A percentile compares a stretch with the other conserved stretches of the same genome.
phyloP scores from a whole-genome alignment of 768 basidiomycete species.

The Phaffia tasmanica region DNA sequence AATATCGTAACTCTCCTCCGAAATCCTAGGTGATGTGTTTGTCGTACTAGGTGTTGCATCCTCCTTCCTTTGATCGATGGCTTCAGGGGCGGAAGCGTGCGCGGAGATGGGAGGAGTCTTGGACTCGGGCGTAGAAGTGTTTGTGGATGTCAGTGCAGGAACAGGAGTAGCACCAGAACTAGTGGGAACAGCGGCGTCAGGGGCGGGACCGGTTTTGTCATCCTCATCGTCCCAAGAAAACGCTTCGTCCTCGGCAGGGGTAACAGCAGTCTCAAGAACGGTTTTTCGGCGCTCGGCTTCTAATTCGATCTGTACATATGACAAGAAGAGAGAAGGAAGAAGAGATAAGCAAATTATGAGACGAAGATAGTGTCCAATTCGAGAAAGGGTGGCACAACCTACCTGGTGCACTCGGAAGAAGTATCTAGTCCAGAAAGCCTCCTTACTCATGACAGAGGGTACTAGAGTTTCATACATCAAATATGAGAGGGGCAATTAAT shows the following conservation, averaged over 20 bases:
- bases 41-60: constrained; percentile 28
- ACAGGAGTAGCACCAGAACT: neutral
- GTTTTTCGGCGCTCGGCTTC: constrained; percentile 21
- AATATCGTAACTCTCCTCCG: constrained; percentile 30
- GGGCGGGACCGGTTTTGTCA: constrained; percentile 43
- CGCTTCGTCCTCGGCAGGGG: constrained; percentile 55
- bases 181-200: neutral
- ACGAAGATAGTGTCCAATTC: neutral
- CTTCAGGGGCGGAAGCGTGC: constrained; percentile 26
- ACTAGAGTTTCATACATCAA: constrained; percentile 41
- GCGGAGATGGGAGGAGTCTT: constrained; percentile 2
- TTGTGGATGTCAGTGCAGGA: constrained; percentile 30
- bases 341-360: neutral
- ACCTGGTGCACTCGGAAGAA: constrained; percentile 80
- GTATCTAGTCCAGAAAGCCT: constrained; percentile 74
- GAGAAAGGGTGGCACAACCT: constrained; percentile 27
- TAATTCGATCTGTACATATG: constrained; percentile 22
- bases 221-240: constrained; percentile 89
- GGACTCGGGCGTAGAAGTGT: constrained; percentile 4
- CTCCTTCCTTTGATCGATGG: constrained; percentile 10
- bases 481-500: neutral
- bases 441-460: constrained; percentile 52
- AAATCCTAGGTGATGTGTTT: constrained; percentile 31
- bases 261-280: constrained; percentile 38
- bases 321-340: neutral